Evolutionary conservation across 176 grass and related monocot species (phyloP), one percentile per base, ranked within the genome.

Genomic region (Hyparrhenia diplandra): DNA sequence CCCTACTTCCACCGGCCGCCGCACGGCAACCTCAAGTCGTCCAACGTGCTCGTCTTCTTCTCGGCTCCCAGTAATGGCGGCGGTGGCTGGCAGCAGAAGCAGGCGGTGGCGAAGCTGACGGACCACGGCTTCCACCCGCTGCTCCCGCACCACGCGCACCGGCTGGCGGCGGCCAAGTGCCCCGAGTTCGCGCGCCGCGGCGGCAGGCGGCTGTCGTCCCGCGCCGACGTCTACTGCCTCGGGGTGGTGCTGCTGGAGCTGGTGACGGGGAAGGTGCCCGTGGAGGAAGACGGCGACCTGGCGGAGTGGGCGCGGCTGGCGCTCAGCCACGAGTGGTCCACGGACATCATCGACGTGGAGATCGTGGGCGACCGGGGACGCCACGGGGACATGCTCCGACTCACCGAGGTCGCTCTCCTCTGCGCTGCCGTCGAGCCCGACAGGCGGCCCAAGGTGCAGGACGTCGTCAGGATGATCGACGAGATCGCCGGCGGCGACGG

Each of bases 261-360:
- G 45, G 77, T 95, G n/a, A 99, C 96, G 0, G 96, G 96, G 36
- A 92, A 93, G 73, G 79, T 88, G 17, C 88, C 93, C 6, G 80
- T 85, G 18, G 90, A 95, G 67, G 83, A 89, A 18, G 92, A 95
- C 71, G 90, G 86, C 65, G 85, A 89, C 78, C 73, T 99, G 77
- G 83, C 90, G 51, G 83, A 83, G 80, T 99, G 96, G 96, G 89
- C 94, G 64, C 85, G 87, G 16, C 67, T 91, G 23, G 90, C 89
- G n/a, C 79, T 99, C 14, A 90, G 82, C 73, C 92, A 99, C 67
- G 89, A 99, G 64, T 99, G 88, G 96, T 93, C 96, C 28, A 95
- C 90, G 4, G 96, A 99, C 71, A 89, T 99, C 34, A 45, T 99
- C 72, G 96, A 99, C 85, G 67, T 99, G 17, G 93, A 95, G 85